A percentile compares a stretch with the other conserved stretches of the same genome.
phyloP scores from a whole-genome alignment of 2,329 filamentous ascomycete genomes.

The Clarireedia sp. region DNA sequence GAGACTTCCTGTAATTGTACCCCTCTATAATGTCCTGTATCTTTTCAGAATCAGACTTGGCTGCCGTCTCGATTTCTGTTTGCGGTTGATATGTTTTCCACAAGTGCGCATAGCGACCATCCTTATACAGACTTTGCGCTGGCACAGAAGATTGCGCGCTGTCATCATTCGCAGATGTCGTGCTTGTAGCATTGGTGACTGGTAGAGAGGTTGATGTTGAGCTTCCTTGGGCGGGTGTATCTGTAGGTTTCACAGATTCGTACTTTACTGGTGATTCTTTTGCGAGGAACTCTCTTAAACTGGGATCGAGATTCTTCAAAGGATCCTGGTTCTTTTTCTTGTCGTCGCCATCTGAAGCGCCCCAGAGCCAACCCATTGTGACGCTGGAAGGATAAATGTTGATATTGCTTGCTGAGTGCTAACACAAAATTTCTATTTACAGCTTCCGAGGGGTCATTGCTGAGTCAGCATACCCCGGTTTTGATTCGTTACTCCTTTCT shows the following conservation, averaged over 20 bases:
- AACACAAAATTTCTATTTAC: not conserved
- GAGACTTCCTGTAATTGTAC: slow-evolving; percentile 73
- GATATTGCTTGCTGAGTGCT: not conserved
- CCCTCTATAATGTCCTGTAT: slow-evolving; percentile 71
- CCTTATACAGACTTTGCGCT: slow-evolving; percentile 51
- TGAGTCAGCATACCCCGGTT: not conserved
- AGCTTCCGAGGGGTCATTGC: not conserved
- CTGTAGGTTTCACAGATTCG: slow-evolving; percentile 18
- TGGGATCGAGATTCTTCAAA: slow-evolving; percentile 54
- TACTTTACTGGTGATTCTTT: slow-evolving; percentile 54
- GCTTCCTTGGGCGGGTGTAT: slow-evolving; percentile 7
- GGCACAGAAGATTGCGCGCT: slow-evolving; percentile 18
- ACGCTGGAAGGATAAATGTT: not conserved
- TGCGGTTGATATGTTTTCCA: slow-evolving; percentile 88
- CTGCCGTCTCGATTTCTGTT: slow-evolving; percentile 57
- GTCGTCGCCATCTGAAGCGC: slow-evolving; percentile 19
- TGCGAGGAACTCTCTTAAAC: slow-evolving; percentile 56
- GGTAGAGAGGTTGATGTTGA: slow-evolving; percentile 6
- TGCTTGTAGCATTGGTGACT: slow-evolving; percentile 7
- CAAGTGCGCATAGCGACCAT: slow-evolving; percentile 73
- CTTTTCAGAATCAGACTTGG: slow-evolving; percentile 71
- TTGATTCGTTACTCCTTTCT: too few relatives aligned
- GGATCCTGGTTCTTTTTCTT: slow-evolving; percentile 38
- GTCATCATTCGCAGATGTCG: slow-evolving; percentile 5
- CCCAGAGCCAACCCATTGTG: slow-evolving; percentile 31